A percentile compares a stretch with the other conserved stretches of the same genome.
These are phyloP conservation scores for Xylaria arbuscula DNA, from an alignment of 2,329 filamentous ascomycete species.

Conservation along the genomic window DNA sequence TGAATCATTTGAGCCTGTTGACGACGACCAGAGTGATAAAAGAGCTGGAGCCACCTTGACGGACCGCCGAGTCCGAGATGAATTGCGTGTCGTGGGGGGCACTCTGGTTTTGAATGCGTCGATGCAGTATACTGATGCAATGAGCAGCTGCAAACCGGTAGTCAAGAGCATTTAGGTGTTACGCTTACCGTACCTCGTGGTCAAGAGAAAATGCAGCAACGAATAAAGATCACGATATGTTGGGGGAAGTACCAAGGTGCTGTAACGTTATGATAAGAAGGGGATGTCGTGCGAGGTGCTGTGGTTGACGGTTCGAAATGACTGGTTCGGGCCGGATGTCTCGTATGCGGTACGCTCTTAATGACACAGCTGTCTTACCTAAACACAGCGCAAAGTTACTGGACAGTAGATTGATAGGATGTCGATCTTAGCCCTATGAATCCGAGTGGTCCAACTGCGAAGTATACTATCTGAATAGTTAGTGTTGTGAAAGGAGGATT, in stretches of 20 bases:
- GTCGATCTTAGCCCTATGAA: constrained; percentile 9
- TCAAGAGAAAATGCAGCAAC: not conserved
- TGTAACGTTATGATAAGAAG: constrained; percentile 28
- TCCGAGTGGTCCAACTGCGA: not conserved
- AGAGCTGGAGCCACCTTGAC: constrained; percentile 42
- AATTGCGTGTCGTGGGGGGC: not conserved
- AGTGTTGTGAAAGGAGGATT: too few species aligned
- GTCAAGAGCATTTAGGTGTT: not conserved
- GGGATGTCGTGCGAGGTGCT: not conserved
- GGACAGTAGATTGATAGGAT: not conserved
- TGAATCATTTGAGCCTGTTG: constrained; percentile 54
- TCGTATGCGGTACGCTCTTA: not conserved
- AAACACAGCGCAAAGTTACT: constrained; percentile 8
- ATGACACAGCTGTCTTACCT: not conserved
- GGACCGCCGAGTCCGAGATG: not conserved
- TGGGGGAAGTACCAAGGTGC: constrained; percentile 2
- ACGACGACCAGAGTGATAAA: not conserved
- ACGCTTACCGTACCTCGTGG: not conserved
- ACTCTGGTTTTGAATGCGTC: not conserved
- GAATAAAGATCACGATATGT: constrained; percentile 17
- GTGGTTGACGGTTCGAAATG: constrained; percentile 6
- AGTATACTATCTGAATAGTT: not conserved
- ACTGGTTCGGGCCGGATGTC: constrained; percentile 12
- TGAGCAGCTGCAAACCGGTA: not conserved
- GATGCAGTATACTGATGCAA: not conserved